Conservation (phyloP, 2,329 filamentous ascomycete species). For the Alternaria gaisen region DNA sequence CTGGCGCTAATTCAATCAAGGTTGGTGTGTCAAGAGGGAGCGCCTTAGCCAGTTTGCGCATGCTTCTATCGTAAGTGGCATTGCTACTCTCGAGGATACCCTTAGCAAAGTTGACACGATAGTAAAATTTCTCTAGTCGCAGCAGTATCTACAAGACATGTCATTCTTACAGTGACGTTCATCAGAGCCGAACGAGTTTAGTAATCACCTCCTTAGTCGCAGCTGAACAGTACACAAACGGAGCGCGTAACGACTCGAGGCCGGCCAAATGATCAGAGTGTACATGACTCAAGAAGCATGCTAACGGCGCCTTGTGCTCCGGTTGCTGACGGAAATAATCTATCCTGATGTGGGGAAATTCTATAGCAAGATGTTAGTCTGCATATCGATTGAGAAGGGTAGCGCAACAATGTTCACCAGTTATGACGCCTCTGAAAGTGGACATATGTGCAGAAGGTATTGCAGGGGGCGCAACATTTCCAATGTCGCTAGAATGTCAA, state of each 20-base stretch:
- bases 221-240: constrained; percentile 90
- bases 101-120: constrained; percentile 81
- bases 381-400: neutral
- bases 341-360: constrained; percentile 83
- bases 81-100: constrained; percentile 78
- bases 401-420: constrained; percentile 21
- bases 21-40: constrained; percentile 85
- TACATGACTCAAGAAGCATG: constrained; percentile 90
- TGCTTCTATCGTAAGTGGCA: constrained; percentile 75
- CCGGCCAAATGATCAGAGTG: constrained; percentile 90
- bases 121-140: constrained; percentile 78
- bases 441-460: constrained; percentile 32
- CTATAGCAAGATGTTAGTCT: constrained; percentile 46
- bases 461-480: constrained; percentile 12
- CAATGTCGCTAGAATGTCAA: neutral
- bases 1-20: constrained; percentile 74
- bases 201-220: constrained; percentile 73
- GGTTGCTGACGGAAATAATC: constrained; percentile 78
- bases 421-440: constrained; percentile 48
- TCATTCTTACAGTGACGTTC: neutral
- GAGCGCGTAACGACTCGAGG: constrained; percentile 76
- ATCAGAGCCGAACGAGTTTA: neutral
- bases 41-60: constrained; percentile 76
- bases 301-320: constrained; percentile 69
- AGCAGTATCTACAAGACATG: constrained; percentile 69